A percentile compares a stretch with the other conserved stretches of the same genome.
These are phyloP conservation scores for Corymbia maculata DNA, from an alignment of 345 rosid species.

Conservation along the genomic window DNA sequence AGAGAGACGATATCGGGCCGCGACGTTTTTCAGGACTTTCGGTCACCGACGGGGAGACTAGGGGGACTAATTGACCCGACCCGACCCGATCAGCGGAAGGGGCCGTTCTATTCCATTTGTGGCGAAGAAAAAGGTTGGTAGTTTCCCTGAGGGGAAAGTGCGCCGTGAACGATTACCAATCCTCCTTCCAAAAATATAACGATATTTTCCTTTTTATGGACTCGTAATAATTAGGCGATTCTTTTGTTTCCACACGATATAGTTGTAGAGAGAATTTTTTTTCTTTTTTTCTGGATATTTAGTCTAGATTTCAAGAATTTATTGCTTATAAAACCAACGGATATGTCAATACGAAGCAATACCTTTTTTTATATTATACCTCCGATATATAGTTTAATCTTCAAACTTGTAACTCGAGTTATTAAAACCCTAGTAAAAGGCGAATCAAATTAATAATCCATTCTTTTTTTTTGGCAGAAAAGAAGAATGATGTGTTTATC, in stretches of 20 bases:
- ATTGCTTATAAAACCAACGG: not conserved
- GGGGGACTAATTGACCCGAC: not conserved
- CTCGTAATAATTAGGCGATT: not conserved
- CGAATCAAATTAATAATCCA: not conserved
- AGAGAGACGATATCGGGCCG: not conserved
- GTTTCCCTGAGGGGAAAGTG: not conserved
- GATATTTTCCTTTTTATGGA: not conserved
- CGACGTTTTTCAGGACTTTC: not conserved
- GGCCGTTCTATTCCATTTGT: not conserved
- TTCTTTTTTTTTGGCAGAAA: too few relatives aligned
- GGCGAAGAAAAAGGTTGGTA: not conserved
- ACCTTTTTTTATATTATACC: too few relatives aligned
- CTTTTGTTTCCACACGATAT: not conserved
- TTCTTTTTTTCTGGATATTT: not conserved
- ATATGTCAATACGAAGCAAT: not conserved
- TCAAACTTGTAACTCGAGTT: not conserved
- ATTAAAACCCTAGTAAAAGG: accelerated
- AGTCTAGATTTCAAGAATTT: not conserved
- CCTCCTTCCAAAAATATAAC: not conserved
- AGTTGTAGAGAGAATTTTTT: not conserved
- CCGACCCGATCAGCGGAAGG: not conserved
- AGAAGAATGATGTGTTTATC: not conserved
- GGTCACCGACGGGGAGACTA: not conserved
- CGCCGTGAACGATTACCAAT: not conserved
- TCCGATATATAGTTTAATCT: too few relatives aligned